Evolutionary conservation across 345 rosid genomes (phyloP).

Genomic region (Psidium friedrichsthalianum): DNA sequence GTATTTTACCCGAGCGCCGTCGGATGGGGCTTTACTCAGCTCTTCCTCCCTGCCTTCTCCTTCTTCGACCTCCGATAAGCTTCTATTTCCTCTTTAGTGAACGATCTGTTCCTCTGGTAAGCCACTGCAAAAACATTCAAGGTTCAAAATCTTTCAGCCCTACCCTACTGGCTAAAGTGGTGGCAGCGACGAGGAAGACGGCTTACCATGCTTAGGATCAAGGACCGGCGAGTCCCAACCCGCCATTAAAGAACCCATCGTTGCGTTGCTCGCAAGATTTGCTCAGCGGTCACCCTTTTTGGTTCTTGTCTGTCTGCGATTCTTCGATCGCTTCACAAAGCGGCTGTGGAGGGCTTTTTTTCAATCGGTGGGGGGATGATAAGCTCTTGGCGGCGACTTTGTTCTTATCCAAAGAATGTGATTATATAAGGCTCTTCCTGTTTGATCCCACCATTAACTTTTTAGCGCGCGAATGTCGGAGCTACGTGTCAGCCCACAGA

Average conservation of each 20-base stretch:
- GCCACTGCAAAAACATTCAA: constrained; percentile 22
- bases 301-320: background rate
- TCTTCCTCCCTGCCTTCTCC: constrained; percentile 45
- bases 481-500: background rate
- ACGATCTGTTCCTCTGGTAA: constrained; percentile 45
- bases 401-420: constrained; percentile 11
- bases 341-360: background rate
- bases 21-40: constrained; percentile 27
- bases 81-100: constrained; percentile 64
- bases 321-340: background rate
- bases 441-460: background rate
- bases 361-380: background rate
- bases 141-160: background rate
- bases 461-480: background rate
- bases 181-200: background rate
- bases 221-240: constrained; percentile 75
- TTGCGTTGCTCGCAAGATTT: background rate
- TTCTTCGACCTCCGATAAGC: constrained; percentile 66
- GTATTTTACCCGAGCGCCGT: background rate
- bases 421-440: background rate
- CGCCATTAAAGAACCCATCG: constrained; percentile 92
- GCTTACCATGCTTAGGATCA: constrained; percentile 36
- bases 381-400: background rate
- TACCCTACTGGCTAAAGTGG: background rate
- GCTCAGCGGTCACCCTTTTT: background rate